These are phyloP conservation scores for Gymnopilus dilepis DNA, from an alignment of 768 basidiomycete species.

Conservation along the genomic window DNA sequence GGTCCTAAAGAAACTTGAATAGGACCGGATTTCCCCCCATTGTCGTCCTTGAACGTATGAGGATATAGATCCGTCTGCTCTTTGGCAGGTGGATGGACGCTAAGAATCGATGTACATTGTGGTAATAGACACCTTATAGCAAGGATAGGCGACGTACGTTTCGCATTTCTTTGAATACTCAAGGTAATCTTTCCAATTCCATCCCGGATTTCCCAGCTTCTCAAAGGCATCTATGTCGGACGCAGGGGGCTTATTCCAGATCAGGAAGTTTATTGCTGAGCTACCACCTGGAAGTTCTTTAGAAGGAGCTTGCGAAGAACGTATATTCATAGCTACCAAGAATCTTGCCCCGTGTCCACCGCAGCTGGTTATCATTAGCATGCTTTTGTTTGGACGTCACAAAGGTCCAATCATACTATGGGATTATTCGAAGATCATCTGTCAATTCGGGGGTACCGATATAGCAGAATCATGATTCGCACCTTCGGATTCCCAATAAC, in stretches of 20 bases:
- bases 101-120: conserved; percentile 11
- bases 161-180: conserved; percentile 44
- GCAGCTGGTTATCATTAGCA: neutral
- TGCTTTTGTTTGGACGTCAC: neutral
- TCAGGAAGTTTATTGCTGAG: conserved; percentile 49
- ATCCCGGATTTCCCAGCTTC: conserved; percentile 56
- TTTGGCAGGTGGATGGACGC: conserved; percentile 33
- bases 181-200: conserved; percentile 53
- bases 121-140: neutral
- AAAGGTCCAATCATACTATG: conserved; percentile 4
- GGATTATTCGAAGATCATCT: conserved; percentile 23
- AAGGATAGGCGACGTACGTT: conserved; percentile 31
- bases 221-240: conserved; percentile 43
- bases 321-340: conserved; percentile 27
- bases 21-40: conserved; percentile 34
- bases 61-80: conserved; percentile 32
- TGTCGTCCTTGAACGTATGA: conserved; percentile 28
- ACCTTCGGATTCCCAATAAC: conserved; percentile 10
- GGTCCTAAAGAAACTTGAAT: conserved; percentile 35
- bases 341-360: conserved; percentile 32
- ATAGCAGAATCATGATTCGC: too few species aligned
- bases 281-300: conserved; percentile 40
- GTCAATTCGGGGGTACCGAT: conserved; percentile 8
- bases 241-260: conserved; percentile 39
- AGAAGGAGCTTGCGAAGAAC: too few species aligned